A percentile compares a stretch with the other conserved stretches of the same genome.
Evolutionary conservation across 1,139 yeast species (phyloP).

Genomic region (Pneumocystis jirovecii): DNA sequence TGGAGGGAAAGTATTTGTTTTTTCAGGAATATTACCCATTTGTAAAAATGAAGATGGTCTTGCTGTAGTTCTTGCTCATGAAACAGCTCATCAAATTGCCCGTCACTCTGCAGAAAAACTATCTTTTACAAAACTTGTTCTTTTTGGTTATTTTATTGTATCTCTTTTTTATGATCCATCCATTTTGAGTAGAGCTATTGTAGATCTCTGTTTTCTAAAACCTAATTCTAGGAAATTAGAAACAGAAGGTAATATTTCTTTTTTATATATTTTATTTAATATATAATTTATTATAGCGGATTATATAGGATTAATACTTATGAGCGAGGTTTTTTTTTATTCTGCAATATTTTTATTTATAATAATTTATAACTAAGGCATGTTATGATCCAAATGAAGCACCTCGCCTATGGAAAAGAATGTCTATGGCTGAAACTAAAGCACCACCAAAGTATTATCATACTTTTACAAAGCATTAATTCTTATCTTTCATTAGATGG

Average conservation of each 20-base stretch:
- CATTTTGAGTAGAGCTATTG: slow-evolving; percentile 27
- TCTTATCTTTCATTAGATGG: slow-evolving; percentile 22
- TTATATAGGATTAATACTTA: slow-evolving; percentile 76
- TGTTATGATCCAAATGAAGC: slow-evolving; percentile 71
- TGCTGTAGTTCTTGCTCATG: slow-evolving; percentile 88
- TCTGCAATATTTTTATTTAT: neutral
- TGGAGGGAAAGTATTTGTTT: slow-evolving; percentile 88
- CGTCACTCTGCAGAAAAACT: slow-evolving; percentile 78
- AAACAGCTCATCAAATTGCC: slow-evolving; percentile 44
- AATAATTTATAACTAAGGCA: slow-evolving; percentile 29
- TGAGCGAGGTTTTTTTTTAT: slow-evolving; percentile 35
- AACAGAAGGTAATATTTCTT: slow-evolving; percentile 35
- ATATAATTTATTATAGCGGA: slow-evolving; percentile 39
- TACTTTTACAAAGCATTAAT: neutral
- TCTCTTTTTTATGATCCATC: slow-evolving; percentile 10
- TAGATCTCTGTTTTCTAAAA: slow-evolving; percentile 48
- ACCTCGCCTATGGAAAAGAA: slow-evolving; percentile 64
- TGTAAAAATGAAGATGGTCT: slow-evolving; percentile 75
- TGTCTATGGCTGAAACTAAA: slow-evolving; percentile 43
- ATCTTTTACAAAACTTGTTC: slow-evolving; percentile 9
- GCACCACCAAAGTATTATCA: slow-evolving; percentile 12
- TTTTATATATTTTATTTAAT: neutral
- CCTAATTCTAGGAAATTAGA: slow-evolving; percentile 91
- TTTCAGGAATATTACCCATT: slow-evolving; percentile 61
- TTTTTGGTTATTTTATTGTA: slow-evolving; percentile 39